phyloP scores from a whole-genome alignment of 441 rosid species.

The Syzygium syzygioides region DNA sequence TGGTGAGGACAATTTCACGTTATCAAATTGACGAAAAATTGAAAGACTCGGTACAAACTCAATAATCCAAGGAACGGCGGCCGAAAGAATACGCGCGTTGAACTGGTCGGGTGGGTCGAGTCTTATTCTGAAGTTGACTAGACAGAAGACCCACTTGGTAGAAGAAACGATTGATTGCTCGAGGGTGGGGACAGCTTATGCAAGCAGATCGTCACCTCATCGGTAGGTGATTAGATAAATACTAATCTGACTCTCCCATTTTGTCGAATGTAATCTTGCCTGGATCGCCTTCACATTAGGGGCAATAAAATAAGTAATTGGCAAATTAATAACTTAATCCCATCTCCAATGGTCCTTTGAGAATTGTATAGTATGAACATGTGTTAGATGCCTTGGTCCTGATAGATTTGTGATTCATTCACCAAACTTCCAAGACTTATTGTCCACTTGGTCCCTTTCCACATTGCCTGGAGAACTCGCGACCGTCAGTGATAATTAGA shows the following conservation, averaged over 20 bases:
- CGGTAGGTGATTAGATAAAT: neutral
- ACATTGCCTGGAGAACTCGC: neutral
- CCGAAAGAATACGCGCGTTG: rapidly evolving
- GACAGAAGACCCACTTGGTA: neutral
- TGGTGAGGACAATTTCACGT: neutral
- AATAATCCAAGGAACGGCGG: neutral
- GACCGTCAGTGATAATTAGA: neutral
- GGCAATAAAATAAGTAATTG: neutral
- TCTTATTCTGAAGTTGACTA: neutral
- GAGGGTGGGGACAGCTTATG: neutral
- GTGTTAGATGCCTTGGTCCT: neutral
- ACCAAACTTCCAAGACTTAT: neutral
- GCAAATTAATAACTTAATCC: neutral
- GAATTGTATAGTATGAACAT: neutral
- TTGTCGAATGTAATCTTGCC: neutral
- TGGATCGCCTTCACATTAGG: neutral
- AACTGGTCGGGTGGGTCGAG: neutral
- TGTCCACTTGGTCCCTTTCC: neutral
- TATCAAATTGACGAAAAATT: too few relatives aligned
- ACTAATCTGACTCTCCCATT: neutral
- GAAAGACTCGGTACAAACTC: too few relatives aligned
- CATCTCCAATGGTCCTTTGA: neutral
- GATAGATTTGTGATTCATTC: neutral
- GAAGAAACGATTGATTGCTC: neutral
- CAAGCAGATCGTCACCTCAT: neutral